phyloP scores from a whole-genome alignment of 306 rosid species.

The Cyamopsis tetragonoloba region DNA sequence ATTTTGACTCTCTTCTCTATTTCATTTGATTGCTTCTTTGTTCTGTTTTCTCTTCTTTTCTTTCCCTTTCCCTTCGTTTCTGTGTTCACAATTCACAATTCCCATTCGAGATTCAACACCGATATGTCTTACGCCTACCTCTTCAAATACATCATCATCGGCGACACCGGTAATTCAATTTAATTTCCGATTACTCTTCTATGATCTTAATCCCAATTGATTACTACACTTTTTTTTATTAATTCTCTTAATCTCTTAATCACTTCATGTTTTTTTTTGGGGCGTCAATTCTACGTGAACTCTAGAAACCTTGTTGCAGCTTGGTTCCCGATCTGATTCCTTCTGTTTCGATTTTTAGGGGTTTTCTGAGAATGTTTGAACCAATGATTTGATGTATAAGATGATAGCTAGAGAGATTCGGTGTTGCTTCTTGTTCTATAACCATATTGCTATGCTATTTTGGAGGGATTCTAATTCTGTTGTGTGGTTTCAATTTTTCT shows the following conservation, averaged over 20 bases:
- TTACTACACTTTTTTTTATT: background rate
- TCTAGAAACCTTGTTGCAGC: background rate
- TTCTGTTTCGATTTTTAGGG: background rate
- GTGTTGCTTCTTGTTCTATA: background rate
- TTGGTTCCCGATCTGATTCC: constrained; percentile 11
- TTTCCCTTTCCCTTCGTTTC: too few species aligned
- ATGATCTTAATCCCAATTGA: background rate
- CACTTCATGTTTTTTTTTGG: background rate
- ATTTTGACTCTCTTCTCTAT: background rate
- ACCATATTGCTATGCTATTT: background rate
- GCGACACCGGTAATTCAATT: constrained; percentile 72
- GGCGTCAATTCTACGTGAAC: background rate
- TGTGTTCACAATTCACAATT: too few species aligned
- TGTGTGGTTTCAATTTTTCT: background rate
- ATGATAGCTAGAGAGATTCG: background rate
- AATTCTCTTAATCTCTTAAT: constrained; percentile 2
- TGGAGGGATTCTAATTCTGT: background rate
- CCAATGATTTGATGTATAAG: background rate
- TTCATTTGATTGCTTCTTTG: background rate
- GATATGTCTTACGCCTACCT: constrained; percentile 90
- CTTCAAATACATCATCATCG: constrained; percentile 98
- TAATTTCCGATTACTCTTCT: background rate
- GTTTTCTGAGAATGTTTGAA: background rate
- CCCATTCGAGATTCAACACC: constrained; percentile 16
- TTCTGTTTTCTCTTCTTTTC: background rate